Percentiles rank a stretch among this genome's conserved stretches.
Conservation (phyloP, 176 grass and related monocot species). For the Musa beccarii region DNA sequence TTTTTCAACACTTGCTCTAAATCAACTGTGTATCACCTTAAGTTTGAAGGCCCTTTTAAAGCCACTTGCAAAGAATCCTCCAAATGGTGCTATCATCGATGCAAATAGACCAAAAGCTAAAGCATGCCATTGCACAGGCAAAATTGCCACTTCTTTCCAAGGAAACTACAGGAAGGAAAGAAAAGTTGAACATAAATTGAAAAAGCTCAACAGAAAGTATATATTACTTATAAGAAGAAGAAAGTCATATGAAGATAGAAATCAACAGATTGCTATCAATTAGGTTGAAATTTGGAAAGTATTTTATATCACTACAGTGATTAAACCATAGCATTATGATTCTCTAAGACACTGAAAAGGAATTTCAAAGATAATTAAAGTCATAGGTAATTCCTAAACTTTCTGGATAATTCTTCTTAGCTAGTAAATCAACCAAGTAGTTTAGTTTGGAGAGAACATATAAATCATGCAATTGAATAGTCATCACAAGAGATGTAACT, state of each 20-base stretch:
- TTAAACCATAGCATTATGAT: neutral
- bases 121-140: slow-evolving; percentile 96
- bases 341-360: neutral
- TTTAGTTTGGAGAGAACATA: neutral
- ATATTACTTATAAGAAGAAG: neutral
- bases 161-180: slow-evolving; percentile 45
- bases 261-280: slow-evolving; percentile 1
- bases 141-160: slow-evolving; percentile 75
- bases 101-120: slow-evolving; percentile 93
- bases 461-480: neutral
- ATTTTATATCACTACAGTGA: neutral
- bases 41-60: slow-evolving; percentile 97
- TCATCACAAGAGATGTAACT: neutral
- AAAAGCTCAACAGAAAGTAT: neutral
- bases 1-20: neutral
- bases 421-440: too few relatives aligned
- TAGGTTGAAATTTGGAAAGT: slow-evolving; percentile 10
- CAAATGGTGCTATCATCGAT: slow-evolving; percentile 99
- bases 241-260: neutral
- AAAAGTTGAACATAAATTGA: neutral
- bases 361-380: too few relatives aligned
- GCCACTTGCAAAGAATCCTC: slow-evolving; percentile 97
- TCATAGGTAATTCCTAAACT: too few relatives aligned
- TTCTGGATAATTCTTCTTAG: too few relatives aligned
- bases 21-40: slow-evolving; percentile 42